Evolutionary conservation across 305 asterid species (phyloP).

Genomic region (Euphrasia arctica): DNA sequence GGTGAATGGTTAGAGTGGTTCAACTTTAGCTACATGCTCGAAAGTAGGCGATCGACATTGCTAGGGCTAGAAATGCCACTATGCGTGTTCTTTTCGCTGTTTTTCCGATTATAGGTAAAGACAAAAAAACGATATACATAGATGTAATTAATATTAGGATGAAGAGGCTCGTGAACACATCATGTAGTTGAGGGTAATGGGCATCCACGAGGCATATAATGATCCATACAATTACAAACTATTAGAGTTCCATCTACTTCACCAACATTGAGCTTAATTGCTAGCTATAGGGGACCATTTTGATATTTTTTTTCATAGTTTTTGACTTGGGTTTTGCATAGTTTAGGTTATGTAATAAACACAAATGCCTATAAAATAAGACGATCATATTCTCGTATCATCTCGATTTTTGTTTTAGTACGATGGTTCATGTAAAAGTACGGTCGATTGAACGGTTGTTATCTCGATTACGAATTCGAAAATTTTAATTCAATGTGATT

Average conservation of each 20-base stretch:
- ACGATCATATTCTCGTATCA: too few species aligned
- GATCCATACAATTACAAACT: conserved; percentile 7
- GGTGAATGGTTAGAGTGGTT: neutral
- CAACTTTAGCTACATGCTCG: neutral
- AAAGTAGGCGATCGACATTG: neutral
- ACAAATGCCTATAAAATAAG: too few species aligned
- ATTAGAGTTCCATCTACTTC: neutral
- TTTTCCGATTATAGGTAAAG: neutral
- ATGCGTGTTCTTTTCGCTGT: neutral
- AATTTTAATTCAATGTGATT: too few species aligned
- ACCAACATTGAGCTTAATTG: neutral
- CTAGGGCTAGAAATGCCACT: neutral
- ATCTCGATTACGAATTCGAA: too few species aligned
- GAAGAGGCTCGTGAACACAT: conserved; percentile 24
- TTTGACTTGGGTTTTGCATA: neutral
- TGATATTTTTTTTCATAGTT: neutral
- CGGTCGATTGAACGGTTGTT: neutral
- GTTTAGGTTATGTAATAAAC: too few species aligned
- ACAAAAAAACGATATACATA: neutral
- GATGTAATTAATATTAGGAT: neutral
- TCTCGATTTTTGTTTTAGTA: neutral
- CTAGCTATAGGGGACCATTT: neutral
- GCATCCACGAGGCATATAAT: conserved; percentile 18
- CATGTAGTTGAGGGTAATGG: conserved; percentile 24
- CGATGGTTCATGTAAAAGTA: neutral